phyloP scores from a whole-genome alignment of 2,329 filamentous ascomycete species.

The Colletotrichum horii region DNA sequence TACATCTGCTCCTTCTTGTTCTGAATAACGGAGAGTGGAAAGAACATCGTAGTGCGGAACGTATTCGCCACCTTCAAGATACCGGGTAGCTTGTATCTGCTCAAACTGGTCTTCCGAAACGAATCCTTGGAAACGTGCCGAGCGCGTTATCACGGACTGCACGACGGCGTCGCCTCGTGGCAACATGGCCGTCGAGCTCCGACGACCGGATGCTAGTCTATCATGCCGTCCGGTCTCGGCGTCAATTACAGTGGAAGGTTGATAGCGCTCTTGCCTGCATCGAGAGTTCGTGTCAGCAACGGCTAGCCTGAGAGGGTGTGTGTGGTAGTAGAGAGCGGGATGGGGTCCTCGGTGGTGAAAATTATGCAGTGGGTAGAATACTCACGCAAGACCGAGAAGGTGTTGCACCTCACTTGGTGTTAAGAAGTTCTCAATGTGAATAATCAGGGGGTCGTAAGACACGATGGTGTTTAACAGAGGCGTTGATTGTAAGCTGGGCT shows the following conservation, averaged over 20 bases:
- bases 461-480: neutral
- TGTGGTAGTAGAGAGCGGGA: no score
- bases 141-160: neutral
- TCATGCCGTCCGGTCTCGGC: neutral
- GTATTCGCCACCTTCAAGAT: neutral
- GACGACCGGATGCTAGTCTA: neutral
- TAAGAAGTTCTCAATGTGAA: neutral
- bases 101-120: neutral
- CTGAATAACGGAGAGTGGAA: neutral
- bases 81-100: neutral
- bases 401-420: neutral
- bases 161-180: neutral
- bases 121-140: neutral
- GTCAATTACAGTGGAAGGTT: neutral
- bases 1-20: neutral
- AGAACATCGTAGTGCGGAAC: neutral
- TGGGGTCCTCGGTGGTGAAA: no score
- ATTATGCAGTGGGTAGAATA: neutral
- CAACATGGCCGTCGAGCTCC: neutral
- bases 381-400: neutral
- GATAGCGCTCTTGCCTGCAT: neutral
- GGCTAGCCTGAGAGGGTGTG: no score
- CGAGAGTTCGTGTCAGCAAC: neutral
- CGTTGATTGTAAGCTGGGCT: neutral
- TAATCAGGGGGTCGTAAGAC: neutral